phyloP scores from a whole-genome alignment of 2,329 filamentous ascomycete genomes.

The Phialophora tarda region DNA sequence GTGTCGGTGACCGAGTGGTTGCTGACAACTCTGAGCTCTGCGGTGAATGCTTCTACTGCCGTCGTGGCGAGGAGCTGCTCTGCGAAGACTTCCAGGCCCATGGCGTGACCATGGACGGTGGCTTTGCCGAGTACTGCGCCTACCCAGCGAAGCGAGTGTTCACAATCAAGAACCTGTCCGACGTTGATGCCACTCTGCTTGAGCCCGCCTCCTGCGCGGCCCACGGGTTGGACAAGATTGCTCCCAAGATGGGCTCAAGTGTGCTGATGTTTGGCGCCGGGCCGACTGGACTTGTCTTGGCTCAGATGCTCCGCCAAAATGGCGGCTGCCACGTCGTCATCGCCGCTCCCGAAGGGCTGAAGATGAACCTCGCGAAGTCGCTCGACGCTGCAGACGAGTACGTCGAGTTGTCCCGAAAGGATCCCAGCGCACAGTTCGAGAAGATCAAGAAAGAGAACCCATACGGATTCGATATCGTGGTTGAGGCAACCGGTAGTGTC shows the following conservation, averaged over 20 bases:
- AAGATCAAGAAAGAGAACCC: conserved; percentile 69
- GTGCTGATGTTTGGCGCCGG: conserved; percentile 71
- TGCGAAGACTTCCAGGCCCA: conserved; percentile 73
- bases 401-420: conserved; percentile 53
- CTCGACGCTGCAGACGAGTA: conserved; percentile 57
- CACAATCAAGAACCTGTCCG: conserved; percentile 68
- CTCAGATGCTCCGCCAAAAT: conserved; percentile 67
- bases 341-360: conserved; percentile 70
- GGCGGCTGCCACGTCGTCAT: conserved; percentile 73
- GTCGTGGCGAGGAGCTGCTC: conserved; percentile 68
- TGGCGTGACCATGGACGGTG: conserved; percentile 65
- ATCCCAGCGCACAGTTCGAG: conserved; percentile 65
- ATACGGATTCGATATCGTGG: conserved; percentile 74
- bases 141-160: conserved; percentile 61
- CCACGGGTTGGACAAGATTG: conserved; percentile 59
- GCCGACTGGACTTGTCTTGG: conserved; percentile 69
- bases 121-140: conserved; percentile 72
- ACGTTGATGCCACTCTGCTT: conserved; percentile 72
- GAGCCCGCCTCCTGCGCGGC: conserved; percentile 75
- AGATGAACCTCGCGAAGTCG: conserved; percentile 69
- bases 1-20: conserved; percentile 67
- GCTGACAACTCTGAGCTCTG: conserved; percentile 65
- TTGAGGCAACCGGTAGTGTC: conserved; percentile 72
- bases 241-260: conserved; percentile 66
- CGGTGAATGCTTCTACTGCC: conserved; percentile 75